Percentiles rank a stretch among this genome's conserved stretches.
Evolutionary conservation across 148 eudicot genomes (phyloP).

Genomic region (Vaccinium vitisidaea): DNA sequence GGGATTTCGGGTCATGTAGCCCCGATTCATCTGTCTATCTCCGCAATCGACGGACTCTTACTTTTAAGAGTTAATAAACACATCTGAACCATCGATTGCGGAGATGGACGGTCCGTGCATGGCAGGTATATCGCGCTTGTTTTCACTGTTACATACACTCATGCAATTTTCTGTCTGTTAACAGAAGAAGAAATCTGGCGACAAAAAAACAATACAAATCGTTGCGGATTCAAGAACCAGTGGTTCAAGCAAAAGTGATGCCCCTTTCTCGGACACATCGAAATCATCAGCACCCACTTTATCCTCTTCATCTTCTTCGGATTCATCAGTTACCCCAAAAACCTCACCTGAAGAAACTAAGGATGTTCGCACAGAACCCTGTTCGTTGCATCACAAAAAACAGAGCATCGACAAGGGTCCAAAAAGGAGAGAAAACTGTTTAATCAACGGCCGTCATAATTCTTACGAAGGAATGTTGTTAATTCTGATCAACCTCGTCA

Average conservation of each 20-base stretch:
- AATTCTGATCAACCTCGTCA: conserved; percentile 10
- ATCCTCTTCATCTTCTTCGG: not conserved
- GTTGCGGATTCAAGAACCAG: not conserved
- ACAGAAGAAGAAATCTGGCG: conserved; percentile 8
- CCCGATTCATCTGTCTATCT: no score
- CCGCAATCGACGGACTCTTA: no score
- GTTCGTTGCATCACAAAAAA: not conserved
- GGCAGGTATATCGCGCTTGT: not conserved
- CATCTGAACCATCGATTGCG: no score
- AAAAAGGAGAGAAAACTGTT: not conserved
- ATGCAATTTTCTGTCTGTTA: not conserved
- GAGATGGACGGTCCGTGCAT: not conserved
- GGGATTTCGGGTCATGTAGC: no score
- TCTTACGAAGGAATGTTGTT: conserved; percentile 4
- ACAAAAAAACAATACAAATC: not conserved
- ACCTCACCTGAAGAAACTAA: not conserved
- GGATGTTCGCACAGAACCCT: not conserved
- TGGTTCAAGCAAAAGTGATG: not conserved
- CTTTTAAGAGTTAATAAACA: no score
- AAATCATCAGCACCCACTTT: not conserved
- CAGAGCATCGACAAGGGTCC: not conserved
- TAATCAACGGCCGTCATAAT: not conserved
- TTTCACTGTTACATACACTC: not conserved
- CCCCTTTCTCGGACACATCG: not conserved
- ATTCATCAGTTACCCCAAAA: not conserved